phyloP scores from a whole-genome alignment of 1,284 basidiomycete species.

The Macrocybe sp. region DNA sequence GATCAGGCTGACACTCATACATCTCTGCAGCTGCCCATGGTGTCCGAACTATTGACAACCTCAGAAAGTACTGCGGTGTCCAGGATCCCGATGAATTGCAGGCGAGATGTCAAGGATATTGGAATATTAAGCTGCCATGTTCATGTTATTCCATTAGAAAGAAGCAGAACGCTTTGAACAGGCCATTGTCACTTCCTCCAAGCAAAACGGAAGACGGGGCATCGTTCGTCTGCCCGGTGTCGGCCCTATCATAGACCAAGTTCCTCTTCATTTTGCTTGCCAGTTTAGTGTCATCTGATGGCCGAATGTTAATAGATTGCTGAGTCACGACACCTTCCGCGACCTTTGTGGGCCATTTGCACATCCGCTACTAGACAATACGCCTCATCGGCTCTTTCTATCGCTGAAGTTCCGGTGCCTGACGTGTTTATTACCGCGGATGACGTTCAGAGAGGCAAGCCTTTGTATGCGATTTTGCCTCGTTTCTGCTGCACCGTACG shows the following conservation, averaged over 20 bases:
- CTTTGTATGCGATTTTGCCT: constrained; percentile 42
- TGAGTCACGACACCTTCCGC: constrained; percentile 38
- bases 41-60: constrained; percentile 76
- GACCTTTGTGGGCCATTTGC: constrained; percentile 62
- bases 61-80: constrained; percentile 66
- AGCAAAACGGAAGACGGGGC: constrained; percentile 46
- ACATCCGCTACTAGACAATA: constrained; percentile 63
- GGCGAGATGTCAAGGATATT: constrained; percentile 29
- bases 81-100: constrained; percentile 62
- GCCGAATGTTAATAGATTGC: constrained; percentile 32
- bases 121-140: constrained; percentile 4
- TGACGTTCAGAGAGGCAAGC: constrained; percentile 78
- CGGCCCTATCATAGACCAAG: constrained; percentile 46
- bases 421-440: constrained; percentile 75
- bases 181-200: constrained; percentile 56
- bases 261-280: not conserved
- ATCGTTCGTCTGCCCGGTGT: constrained; percentile 66
- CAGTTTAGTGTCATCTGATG: not conserved
- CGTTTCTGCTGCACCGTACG: constrained; percentile 1
- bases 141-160: constrained; percentile 29
- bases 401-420: constrained; percentile 50
- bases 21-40: constrained; percentile 66
- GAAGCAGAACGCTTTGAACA: constrained; percentile 66
- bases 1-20: constrained; percentile 6
- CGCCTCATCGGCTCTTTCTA: constrained; percentile 47